Conservation (phyloP, 140 eudicot species). For the Flaveria floridana region DNA sequence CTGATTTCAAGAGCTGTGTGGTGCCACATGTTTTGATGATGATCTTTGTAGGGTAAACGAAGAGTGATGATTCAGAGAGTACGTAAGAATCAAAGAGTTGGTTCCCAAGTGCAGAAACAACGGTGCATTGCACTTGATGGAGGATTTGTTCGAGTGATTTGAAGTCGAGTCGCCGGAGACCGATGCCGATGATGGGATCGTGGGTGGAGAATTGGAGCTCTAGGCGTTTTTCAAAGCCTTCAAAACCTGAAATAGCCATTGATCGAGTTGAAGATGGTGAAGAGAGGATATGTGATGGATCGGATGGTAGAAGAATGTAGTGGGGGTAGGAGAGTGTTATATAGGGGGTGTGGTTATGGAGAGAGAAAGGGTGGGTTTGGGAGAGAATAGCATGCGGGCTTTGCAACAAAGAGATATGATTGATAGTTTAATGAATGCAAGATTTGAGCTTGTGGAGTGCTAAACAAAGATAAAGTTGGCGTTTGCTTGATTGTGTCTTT, state of each 20-base stretch:
- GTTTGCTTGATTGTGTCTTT: slow-evolving; percentile 31
- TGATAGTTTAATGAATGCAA: slow-evolving; percentile 72
- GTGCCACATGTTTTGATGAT: slow-evolving; percentile 93
- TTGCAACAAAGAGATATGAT: slow-evolving; percentile 82
- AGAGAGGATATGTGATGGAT: neutral
- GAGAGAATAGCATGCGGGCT: slow-evolving; percentile 63
- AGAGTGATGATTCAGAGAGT: slow-evolving; percentile 73
- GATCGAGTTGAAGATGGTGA: neutral
- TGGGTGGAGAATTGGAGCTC: slow-evolving; percentile 78
- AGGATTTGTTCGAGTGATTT: slow-evolving; percentile 54
- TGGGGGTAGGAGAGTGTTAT: slow-evolving; percentile 29
- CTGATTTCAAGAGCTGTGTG: slow-evolving; percentile 71
- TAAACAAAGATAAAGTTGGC: slow-evolving; percentile 35
- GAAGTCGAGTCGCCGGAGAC: slow-evolving; percentile 61
- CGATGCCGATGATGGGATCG: slow-evolving; percentile 43
- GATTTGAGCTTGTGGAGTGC: slow-evolving; percentile 41
- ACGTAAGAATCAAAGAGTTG: slow-evolving; percentile 73
- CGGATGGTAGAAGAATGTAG: slow-evolving; percentile 26
- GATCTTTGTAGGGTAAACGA: slow-evolving; percentile 70
- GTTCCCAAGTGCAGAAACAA: slow-evolving; percentile 83
- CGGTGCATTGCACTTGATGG: slow-evolving; percentile 82
- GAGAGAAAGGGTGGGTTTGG: slow-evolving; percentile 35
- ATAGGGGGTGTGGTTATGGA: slow-evolving; percentile 28
- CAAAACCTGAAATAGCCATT: slow-evolving; percentile 90
- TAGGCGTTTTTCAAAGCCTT: slow-evolving; percentile 81